Evolutionary conservation across 805 yeast species (phyloP), one percentile per base, ranked within the genome.

Genomic region (Candida adriatica): DNA sequence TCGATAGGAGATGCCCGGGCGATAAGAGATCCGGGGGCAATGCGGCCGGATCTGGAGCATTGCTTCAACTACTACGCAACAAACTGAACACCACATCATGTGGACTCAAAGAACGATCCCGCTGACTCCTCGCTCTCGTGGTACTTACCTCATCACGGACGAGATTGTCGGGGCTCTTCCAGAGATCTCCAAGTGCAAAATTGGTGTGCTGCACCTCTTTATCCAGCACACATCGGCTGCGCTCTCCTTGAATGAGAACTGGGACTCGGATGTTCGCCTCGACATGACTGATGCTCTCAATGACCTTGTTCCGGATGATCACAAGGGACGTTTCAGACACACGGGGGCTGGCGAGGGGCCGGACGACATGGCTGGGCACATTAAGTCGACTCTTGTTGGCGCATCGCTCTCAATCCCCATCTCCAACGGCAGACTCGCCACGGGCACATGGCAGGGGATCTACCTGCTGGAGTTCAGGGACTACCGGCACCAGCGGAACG

Each of bases 391-490:
- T 2, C 38, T 73, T 29, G 67, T 79, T 8, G 92, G 94, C 13
- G 79, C 74, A 6, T 64, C 74, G 4, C 58, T 83, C 17, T 62
- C 72, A 4, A 73, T 83, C 26, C 94, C 94, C 2, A 81, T 83
- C 29, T 51, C 66, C 15, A 70, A 81, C 45, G 94, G 94, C 2
- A 52, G 62, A 20, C 58, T 83, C 34, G 79, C 77, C 1, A 65
- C 78, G 0, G 94, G 94, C 2, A 83, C 92, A 1, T 84, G 94
- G 94, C 94, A 83, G 51, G 94, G 92, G 0, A 68, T 84, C 25
- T 83, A 81, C 65, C 61, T 79, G 30, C 63, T 82, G 48, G 94
- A 83, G 52, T 83, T 84, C 56, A 66, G 94, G 46, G 63, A 64
- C 27, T 68, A 73, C 53, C 58, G 61, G 43, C 90, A 83, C 48